phyloP scores from a whole-genome alignment of 495 filamentous ascomycete genomes.

The Rostrohypoxylon terebratum region DNA sequence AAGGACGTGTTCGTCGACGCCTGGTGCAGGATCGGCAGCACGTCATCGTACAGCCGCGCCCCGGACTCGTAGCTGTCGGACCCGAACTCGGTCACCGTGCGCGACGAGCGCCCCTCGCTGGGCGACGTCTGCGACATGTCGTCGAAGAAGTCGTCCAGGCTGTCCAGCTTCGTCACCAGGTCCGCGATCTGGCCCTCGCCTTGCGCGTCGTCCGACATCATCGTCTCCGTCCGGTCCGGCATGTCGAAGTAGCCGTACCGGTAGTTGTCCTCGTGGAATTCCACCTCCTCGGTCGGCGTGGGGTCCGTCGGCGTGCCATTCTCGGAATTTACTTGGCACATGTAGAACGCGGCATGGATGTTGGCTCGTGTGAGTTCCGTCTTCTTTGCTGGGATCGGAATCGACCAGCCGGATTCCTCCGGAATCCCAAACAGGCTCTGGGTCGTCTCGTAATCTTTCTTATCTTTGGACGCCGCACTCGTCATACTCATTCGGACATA shows the following conservation, averaged over 20 bases:
- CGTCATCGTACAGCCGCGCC: conserved; percentile 92
- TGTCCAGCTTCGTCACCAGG: conserved; percentile 89
- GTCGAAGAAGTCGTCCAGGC: conserved; percentile 95
- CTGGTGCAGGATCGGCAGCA: conserved; percentile 88
- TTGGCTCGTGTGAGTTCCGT: conserved; percentile 86
- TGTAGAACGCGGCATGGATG: conserved; percentile 97
- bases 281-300: conserved; percentile 83
- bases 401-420: conserved; percentile 94
- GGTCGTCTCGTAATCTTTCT: conserved; percentile 94
- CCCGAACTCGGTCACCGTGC: conserved; percentile 72
- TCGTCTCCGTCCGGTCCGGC: conserved; percentile 78
- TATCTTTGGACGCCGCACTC: conserved; percentile 78
- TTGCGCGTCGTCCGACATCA: conserved; percentile 89
- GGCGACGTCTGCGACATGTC: conserved; percentile 64
- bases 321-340: conserved; percentile 68
- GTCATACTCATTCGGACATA: conserved; percentile 98
- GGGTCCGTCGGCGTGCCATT: conserved; percentile 70
- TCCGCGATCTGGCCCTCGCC: conserved; percentile 79
- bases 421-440: conserved; percentile 97
- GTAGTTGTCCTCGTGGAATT: conserved; percentile 92
- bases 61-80: conserved; percentile 74
- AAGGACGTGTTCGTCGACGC: conserved; percentile 76
- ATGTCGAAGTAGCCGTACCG: conserved; percentile 80
- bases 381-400: conserved; percentile 91
- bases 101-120: conserved; percentile 68